Percentiles rank a stretch among this genome's conserved stretches.
Conservation (phyloP, 306 rosid species). For the Astragalus glycyphyllos region DNA sequence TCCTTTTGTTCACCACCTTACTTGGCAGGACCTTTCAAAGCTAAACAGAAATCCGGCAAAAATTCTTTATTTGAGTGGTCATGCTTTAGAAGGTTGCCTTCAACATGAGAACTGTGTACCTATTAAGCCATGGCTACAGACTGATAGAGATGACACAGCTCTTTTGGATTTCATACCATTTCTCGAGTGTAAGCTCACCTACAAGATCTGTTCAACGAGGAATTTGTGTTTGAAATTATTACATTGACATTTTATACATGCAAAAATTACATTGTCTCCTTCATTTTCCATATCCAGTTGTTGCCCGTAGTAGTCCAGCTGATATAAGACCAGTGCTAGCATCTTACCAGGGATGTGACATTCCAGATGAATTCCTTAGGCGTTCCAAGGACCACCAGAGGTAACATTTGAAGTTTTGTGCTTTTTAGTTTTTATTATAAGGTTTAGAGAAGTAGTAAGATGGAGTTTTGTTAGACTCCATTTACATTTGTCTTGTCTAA, state of each 20-base stretch:
- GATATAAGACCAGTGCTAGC: constrained; percentile 82
- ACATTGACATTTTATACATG: constrained; percentile 24
- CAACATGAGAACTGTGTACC: constrained; percentile 83
- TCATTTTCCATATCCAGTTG: constrained; percentile 61
- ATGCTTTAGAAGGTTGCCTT: constrained; percentile 78
- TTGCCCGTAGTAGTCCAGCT: constrained; percentile 82
- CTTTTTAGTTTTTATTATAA: not conserved
- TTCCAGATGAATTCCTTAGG: constrained; percentile 78
- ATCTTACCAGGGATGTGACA: constrained; percentile 79
- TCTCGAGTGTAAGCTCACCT: constrained; percentile 79
- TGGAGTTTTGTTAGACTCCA: not conserved
- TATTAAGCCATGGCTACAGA: constrained; percentile 76
- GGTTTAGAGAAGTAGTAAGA: not conserved
- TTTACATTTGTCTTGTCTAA: not conserved
- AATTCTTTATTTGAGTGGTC: constrained; percentile 86
- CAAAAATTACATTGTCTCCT: constrained; percentile 27
- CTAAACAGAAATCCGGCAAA: constrained; percentile 87
- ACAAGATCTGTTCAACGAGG: constrained; percentile 11
- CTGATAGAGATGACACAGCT: constrained; percentile 72
- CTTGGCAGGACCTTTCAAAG: constrained; percentile 81
- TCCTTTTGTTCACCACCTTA: constrained; percentile 20
- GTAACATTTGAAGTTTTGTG: constrained; percentile 40
- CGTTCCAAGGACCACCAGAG: constrained; percentile 89
- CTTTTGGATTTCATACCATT: constrained; percentile 92
- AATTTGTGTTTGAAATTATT: constrained; percentile 13